Percentiles rank a stretch among this genome's conserved stretches.
These are phyloP conservation scores for Rhododendron mucronatum DNA, from an alignment of 148 eudicot species.

Conservation along the genomic window DNA sequence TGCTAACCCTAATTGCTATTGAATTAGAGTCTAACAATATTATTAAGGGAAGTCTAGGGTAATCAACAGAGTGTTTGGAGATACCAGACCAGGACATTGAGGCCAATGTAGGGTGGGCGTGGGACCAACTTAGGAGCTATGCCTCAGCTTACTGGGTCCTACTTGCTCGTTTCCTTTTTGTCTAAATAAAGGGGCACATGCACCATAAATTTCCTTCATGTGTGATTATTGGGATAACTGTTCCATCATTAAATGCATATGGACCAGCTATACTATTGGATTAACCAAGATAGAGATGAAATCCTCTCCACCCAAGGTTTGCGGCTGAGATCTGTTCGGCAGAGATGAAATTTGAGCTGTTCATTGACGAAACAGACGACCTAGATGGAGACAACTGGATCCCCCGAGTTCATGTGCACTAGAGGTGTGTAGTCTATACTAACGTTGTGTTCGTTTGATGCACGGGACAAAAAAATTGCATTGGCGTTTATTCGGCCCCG, in stretches of 20 bases:
- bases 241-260: not conserved
- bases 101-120: not conserved
- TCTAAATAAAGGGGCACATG: not conserved
- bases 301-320: not conserved
- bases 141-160: not conserved
- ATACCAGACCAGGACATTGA: not conserved
- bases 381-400: no score
- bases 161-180: not conserved
- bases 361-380: no score
- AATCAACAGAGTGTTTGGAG: not conserved
- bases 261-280: not conserved
- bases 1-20: not conserved
- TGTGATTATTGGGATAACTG: not conserved
- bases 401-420: no score
- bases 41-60: not conserved
- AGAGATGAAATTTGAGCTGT: no score
- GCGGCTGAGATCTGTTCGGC: no score
- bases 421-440: no score
- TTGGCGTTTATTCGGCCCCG: no score
- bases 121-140: not conserved
- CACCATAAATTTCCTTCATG: not conserved
- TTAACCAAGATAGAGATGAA: not conserved
- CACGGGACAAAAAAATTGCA: no score
- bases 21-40: not conserved
- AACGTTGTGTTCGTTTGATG: no score